Conservation (phyloP, 192 early-diverging fungal genomes). For the Umbelopsis sp. region DNA sequence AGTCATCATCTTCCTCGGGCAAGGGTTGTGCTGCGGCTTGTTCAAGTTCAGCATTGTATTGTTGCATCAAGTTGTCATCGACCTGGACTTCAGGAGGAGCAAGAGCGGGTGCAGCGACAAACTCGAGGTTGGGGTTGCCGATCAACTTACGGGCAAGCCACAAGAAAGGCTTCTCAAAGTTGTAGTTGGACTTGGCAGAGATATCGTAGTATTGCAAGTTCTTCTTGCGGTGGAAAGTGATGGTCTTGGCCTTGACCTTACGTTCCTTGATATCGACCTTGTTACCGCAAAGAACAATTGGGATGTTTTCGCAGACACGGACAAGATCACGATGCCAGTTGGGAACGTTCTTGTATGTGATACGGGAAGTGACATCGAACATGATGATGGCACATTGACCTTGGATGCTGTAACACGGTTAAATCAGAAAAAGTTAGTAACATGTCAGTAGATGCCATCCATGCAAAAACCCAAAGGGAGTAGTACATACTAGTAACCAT, state of each 20-base stretch:
- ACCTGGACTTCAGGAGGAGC: conserved; percentile 92
- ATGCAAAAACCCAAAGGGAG: not conserved
- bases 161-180: conserved; percentile 99
- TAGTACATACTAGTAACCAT: conserved; percentile 91
- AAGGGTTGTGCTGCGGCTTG: conserved; percentile 84
- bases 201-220: conserved; percentile 99
- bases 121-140: conserved; percentile 94
- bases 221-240: conserved; percentile 99
- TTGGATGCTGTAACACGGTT: conserved; percentile 71
- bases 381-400: conserved; percentile 99
- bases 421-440: not conserved
- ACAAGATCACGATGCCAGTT: conserved; percentile 99
- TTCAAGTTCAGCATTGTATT: conserved; percentile 81
- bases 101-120: conserved; percentile 96
- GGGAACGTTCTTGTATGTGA: conserved; percentile 99
- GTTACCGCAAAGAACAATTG: conserved; percentile 99
- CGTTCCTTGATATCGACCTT: conserved; percentile 99
- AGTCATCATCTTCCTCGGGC: conserved; percentile 69
- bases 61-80: conserved; percentile 73
- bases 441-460: not conserved
- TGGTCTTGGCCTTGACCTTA: conserved; percentile 99
- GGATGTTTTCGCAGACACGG: conserved; percentile 99
- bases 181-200: conserved; percentile 99
- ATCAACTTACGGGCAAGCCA: conserved; percentile 98
- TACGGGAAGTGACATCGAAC: conserved; percentile 99